Percentiles rank a stretch among this genome's conserved stretches.
phyloP scores from a whole-genome alignment of 306 rosid species.

The cucumber (Cucumis sativus) region DNA sequence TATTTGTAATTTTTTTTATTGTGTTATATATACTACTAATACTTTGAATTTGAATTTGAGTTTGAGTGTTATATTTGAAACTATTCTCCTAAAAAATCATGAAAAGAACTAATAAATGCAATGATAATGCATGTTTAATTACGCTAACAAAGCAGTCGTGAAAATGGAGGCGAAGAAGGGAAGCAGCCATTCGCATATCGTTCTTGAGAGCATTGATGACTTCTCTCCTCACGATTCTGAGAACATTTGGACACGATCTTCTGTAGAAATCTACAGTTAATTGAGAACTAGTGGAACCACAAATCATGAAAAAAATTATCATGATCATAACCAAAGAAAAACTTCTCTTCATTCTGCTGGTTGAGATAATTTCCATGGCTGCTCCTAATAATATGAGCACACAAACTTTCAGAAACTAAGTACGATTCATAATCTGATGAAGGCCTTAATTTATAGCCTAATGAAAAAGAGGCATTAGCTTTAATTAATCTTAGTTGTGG shows the following conservation, averaged over 20 bases:
- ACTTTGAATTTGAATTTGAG: too few species aligned
- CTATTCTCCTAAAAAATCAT: too few species aligned
- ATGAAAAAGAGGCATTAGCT: not conserved
- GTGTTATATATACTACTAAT: too few species aligned
- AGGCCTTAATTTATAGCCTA: constrained; percentile 1
- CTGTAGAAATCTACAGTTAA: constrained; percentile 50
- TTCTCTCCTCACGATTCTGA: constrained; percentile 39
- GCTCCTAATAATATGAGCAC: not conserved
- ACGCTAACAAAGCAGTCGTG: constrained; percentile 94
- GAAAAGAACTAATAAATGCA: too few species aligned
- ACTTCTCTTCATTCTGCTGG: not conserved
- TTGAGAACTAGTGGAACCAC: constrained; percentile 37
- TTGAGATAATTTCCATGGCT: constrained; percentile 17
- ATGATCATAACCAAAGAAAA: constrained; percentile 17
- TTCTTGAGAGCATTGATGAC: constrained; percentile 37
- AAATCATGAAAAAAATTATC: constrained; percentile 17
- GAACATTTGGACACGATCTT: constrained; percentile 48
- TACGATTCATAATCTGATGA: not conserved
- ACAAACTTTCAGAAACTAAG: not conserved
- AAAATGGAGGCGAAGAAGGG: constrained; percentile 83
- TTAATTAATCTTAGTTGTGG: not conserved
- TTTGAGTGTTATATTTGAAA: too few species aligned
- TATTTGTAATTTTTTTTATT: too few species aligned
- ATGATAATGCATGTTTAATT: not conserved
- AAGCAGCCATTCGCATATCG: constrained; percentile 82